phyloP scores from a whole-genome alignment of 495 filamentous ascomycete genomes.

The Bacidia rubella region DNA sequence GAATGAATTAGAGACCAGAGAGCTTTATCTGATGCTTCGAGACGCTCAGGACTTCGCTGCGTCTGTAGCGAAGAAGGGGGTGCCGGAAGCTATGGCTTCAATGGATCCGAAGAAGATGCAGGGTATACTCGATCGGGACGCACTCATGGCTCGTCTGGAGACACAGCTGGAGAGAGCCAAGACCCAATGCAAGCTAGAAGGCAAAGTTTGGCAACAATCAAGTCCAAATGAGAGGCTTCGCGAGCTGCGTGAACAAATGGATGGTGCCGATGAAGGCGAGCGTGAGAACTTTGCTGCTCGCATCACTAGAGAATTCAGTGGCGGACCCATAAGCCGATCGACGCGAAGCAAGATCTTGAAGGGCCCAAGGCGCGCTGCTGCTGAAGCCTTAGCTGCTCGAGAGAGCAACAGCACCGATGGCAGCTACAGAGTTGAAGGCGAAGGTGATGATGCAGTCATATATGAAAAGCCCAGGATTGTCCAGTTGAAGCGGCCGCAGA shows the following conservation, averaged over 20 bases:
- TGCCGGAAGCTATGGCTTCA: slow-evolving; percentile 38
- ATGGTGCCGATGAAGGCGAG: slow-evolving; percentile 39
- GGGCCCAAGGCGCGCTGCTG: slow-evolving; percentile 35
- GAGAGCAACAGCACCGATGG: slow-evolving; percentile 24
- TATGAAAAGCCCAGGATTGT: slow-evolving; percentile 56
- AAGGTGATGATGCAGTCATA: slow-evolving; percentile 35
- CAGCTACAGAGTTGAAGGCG: slow-evolving; percentile 30
- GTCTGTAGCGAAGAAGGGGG: slow-evolving; percentile 62
- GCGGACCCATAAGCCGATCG: slow-evolving; percentile 53
- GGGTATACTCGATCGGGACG: slow-evolving; percentile 85
- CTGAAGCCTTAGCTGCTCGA: slow-evolving; percentile 23
- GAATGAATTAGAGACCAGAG: slow-evolving; percentile 88
- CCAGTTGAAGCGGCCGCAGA: slow-evolving; percentile 56
- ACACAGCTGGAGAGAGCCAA: slow-evolving; percentile 93
- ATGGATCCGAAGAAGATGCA: slow-evolving; percentile 66
- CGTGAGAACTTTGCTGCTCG: slow-evolving; percentile 35
- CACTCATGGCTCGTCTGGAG: slow-evolving; percentile 80
- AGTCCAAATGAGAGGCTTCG: slow-evolving; percentile 84
- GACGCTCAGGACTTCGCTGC: slow-evolving; percentile 95
- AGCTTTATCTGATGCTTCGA: slow-evolving; percentile 95
- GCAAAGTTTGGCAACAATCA: slow-evolving; percentile 79
- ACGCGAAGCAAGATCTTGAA: slow-evolving; percentile 46
- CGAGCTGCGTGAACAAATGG: slow-evolving; percentile 90
- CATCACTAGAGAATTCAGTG: slow-evolving; percentile 34
- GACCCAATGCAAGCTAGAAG: slow-evolving; percentile 95